Conservation (phyloP, 768 basidiomycete genomes). For the Pholiota molesta region DNA sequence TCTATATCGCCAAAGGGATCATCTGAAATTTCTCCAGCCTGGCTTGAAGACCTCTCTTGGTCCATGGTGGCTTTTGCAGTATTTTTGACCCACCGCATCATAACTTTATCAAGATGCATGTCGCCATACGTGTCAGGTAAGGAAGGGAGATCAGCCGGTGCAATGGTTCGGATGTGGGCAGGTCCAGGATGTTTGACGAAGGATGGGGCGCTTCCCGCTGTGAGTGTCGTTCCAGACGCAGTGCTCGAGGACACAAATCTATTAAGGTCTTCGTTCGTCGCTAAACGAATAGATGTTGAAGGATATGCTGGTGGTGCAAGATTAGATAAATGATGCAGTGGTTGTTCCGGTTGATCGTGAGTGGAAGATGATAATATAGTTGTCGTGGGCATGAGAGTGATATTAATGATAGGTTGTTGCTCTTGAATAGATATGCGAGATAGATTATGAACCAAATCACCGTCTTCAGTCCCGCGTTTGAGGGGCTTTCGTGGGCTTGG, state of each 20-base stretch:
- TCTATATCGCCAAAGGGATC: slow-evolving; percentile 95
- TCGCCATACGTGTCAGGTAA: slow-evolving; percentile 81
- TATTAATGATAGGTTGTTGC: slow-evolving; percentile 26
- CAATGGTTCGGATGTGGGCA: slow-evolving; percentile 78
- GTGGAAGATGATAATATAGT: slow-evolving; percentile 12
- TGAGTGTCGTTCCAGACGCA: slow-evolving; percentile 73
- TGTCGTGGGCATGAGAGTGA: slow-evolving; percentile 24
- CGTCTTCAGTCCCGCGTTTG: slow-evolving; percentile 21
- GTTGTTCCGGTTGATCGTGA: slow-evolving; percentile 11
- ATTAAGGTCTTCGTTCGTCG: slow-evolving; percentile 73
- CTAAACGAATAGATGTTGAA: slow-evolving; percentile 51
- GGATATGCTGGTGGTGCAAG: slow-evolving; percentile 49
- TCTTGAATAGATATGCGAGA: slow-evolving; percentile 28
- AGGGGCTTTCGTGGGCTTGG: slow-evolving; percentile 25
- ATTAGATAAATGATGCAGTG: slow-evolving; percentile 22
- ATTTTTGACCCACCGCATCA: slow-evolving; percentile 86
- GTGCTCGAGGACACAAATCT: slow-evolving; percentile 92
- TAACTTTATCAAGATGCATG: slow-evolving; percentile 84
- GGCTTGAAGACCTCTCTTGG: slow-evolving; percentile 31
- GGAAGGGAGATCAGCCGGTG: slow-evolving; percentile 74
- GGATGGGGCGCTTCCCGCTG: slow-evolving; percentile 73
- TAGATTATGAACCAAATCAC: slow-evolving; percentile 28
- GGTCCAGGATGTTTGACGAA: slow-evolving; percentile 86
- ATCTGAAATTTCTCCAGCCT: slow-evolving; percentile 60
- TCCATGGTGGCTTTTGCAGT: slow-evolving; percentile 37